Evolutionary conservation across 192 early-diverging fungal genomes (phyloP), one percentile per base, ranked within the genome.

Genomic region (Gaertneriomyces semiglobifer): DNA sequence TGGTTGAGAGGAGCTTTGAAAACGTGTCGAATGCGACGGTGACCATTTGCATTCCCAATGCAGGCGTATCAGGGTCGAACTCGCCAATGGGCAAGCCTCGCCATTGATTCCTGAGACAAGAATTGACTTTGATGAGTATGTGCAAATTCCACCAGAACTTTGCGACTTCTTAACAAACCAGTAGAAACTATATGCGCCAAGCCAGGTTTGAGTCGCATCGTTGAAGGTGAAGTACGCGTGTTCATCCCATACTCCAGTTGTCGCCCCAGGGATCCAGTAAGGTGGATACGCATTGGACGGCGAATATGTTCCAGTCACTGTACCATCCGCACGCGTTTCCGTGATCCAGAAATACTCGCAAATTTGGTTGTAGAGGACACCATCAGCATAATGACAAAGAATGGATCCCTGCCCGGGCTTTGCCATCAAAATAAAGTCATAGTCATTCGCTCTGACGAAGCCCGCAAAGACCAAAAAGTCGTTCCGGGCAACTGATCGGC

Each of bases 11-110:
- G 4, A 62, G 45, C 18, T 46, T 50, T 11, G 60, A 62, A 45
- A 62, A 46, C 14, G 16, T 43, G 14, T 62, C 60, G 43, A 62
- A 62, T 3, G 14, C 45, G 43, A 47, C 45, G 60, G 45, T 62
- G 39, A 62, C 45, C 4, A 62, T 6, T 16, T 62, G 60, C 6
- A 16, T 5, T 43, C 60, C 60, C 14, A 62, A 48, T n/a, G 47
- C 47, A n/a, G 47, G 47, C 8, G 47, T 48, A n/a, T 48, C n/a
- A n/a, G 47, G 8, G 47, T 48, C 47, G n/a, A 10, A 48, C 47
- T 48, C 47, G 8, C 47, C 47, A 48, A 48, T 48, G 8, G 47
- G 47, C n/a, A 48, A n/a, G 9, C 47, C 47, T 8, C 47, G 47
- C 47, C 47, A 48, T 48, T 48, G 47, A n/a, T 48, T 48, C 47